phyloP scores from a whole-genome alignment of 1,139 yeast genomes.

The Sugiyamaella paludigena region DNA sequence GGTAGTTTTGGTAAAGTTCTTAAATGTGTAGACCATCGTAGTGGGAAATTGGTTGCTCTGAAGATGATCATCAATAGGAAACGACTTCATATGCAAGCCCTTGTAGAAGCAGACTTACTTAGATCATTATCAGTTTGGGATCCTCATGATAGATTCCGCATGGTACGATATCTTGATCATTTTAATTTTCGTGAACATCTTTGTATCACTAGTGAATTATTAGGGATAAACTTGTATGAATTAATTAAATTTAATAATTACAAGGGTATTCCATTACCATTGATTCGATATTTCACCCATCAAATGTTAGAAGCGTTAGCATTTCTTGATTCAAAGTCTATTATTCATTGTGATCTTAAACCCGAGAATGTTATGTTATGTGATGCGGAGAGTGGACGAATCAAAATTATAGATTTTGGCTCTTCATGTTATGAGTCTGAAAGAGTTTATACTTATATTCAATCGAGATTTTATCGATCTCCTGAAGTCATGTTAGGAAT shows the following conservation, averaged over 20 bases:
- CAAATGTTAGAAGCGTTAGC: constrained; percentile 60
- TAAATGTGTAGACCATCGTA: constrained; percentile 66
- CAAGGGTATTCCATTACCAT: constrained; percentile 55
- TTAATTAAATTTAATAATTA: constrained; percentile 59
- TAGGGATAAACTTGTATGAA: constrained; percentile 68
- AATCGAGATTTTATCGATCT: constrained; percentile 90
- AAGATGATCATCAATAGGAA: constrained; percentile 74
- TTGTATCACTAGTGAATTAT: constrained; percentile 73
- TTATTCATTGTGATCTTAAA: constrained; percentile 86
- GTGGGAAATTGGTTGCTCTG: constrained; percentile 58
- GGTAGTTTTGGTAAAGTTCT: constrained; percentile 87
- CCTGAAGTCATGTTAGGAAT: constrained; percentile 89
- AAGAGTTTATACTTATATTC: constrained; percentile 88
- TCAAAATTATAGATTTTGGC: constrained; percentile 95
- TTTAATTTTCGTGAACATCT: constrained; percentile 80
- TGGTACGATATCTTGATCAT: constrained; percentile 62
- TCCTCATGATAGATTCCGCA: constrained; percentile 41
- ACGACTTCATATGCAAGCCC: constrained; percentile 74
- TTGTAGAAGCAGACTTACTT: constrained; percentile 70
- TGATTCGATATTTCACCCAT: constrained; percentile 50
- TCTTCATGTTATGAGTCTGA: constrained; percentile 91
- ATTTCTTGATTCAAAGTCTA: constrained; percentile 54
- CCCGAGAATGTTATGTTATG: constrained; percentile 89
- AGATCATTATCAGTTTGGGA: constrained; percentile 49
- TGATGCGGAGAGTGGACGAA: constrained; percentile 77